Evolutionary conservation across 2,329 filamentous ascomycete species (phyloP).

Genomic region (Clonostachys rhizophaga): DNA sequence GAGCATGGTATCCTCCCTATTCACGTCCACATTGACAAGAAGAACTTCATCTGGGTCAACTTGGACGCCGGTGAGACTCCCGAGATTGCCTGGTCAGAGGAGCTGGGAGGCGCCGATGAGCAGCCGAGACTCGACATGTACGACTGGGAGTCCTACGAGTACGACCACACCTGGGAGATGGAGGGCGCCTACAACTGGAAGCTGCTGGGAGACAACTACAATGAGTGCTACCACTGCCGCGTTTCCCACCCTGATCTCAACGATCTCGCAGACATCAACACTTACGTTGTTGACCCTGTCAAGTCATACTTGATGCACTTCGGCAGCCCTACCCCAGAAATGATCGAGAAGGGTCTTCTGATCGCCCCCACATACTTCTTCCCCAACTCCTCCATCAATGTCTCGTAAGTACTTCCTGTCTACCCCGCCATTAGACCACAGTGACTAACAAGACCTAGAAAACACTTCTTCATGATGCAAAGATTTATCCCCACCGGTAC

Average conservation of each 20-base stretch:
- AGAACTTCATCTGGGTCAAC: conserved; percentile 56
- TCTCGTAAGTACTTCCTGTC: conserved; percentile 30
- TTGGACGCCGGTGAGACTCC: conserved; percentile 40
- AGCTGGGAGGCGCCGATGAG: conserved; percentile 41
- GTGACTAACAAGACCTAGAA: not conserved
- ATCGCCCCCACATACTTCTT: conserved; percentile 43
- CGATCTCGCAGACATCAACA: conserved; percentile 49
- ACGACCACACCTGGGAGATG: conserved; percentile 54
- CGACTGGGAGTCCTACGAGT: conserved; percentile 49
- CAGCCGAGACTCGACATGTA: conserved; percentile 38
- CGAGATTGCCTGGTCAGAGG: conserved; percentile 44
- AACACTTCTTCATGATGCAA: conserved; percentile 5
- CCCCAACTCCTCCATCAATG: conserved; percentile 43
- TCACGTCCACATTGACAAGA: conserved; percentile 45
- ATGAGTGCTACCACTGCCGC: conserved; percentile 61
- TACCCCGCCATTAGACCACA: not conserved
- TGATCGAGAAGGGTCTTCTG: conserved; percentile 37
- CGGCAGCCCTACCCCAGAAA: conserved; percentile 37
- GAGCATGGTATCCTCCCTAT: conserved; percentile 52
- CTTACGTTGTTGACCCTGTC: conserved; percentile 45
- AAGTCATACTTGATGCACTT: conserved; percentile 44
- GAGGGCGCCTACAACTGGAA: conserved; percentile 57
- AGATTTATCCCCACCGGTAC: conserved; percentile 1
- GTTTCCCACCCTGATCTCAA: conserved; percentile 54
- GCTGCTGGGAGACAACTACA: conserved; percentile 58